Evolutionary conservation across 768 basidiomycete genomes (phyloP).

Genomic region (Asterophora lycoperdoides): DNA sequence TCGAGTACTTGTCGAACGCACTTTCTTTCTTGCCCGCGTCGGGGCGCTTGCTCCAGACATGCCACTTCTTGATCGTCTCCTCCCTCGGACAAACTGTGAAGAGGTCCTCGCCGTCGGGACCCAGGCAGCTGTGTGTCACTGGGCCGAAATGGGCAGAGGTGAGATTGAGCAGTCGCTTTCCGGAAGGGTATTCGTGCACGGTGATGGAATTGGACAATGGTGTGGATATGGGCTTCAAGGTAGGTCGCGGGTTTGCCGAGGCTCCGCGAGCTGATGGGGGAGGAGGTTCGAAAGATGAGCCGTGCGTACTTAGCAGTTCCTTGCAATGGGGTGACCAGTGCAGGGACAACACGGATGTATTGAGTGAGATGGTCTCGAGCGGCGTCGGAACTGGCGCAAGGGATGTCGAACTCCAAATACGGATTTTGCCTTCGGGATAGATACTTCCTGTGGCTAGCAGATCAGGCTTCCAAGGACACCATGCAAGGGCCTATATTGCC

Average conservation of each 20-base stretch:
- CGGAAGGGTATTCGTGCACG: conserved; percentile 71
- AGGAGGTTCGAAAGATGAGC: conserved; percentile 54
- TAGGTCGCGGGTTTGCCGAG: conserved; percentile 33
- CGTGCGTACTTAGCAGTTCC: conserved; percentile 88
- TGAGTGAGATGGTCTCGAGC: conserved; percentile 66
- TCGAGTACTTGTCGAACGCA: conserved; percentile 42
- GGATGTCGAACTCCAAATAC: conserved; percentile 60
- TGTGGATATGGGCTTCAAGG: conserved; percentile 42
- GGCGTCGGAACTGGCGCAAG: conserved; percentile 27
- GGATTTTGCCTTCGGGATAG: conserved; percentile 67
- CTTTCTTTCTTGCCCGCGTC: conserved; percentile 33
- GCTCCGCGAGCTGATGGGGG: conserved; percentile 25
- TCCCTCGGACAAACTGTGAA: conserved; percentile 63
- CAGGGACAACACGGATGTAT: conserved; percentile 63
- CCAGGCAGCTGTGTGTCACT: conserved; percentile 58
- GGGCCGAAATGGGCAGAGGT: conserved; percentile 51
- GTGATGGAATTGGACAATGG: conserved; percentile 65
- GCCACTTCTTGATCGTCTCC: conserved; percentile 72
- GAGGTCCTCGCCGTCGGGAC: conserved; percentile 57
- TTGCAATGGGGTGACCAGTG: conserved; percentile 85
- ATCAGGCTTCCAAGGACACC: conserved; percentile 81
- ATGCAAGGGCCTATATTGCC: conserved; percentile 64
- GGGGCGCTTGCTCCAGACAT: conserved; percentile 50
- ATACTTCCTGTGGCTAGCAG: conserved; percentile 76
- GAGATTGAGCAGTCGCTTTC: conserved; percentile 47